A percentile compares a stretch with the other conserved stretches of the same genome.
Evolutionary conservation across 805 yeast genomes (phyloP).

Genomic region (Suhomyces sp.): DNA sequence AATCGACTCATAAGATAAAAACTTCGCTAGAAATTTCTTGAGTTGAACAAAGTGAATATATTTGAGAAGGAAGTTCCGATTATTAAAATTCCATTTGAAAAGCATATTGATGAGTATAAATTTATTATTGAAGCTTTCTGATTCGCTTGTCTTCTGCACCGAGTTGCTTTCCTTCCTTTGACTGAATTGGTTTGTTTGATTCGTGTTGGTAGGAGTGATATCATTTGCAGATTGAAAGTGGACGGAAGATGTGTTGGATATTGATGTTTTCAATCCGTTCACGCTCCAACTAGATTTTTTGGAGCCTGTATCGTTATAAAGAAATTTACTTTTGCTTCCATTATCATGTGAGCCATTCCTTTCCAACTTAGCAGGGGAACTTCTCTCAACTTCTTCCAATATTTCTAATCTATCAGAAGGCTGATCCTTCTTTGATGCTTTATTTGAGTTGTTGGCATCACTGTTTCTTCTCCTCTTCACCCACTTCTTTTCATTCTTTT

Average conservation of each 20-base stretch:
- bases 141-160: too few species aligned
- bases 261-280: too few species aligned
- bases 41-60: constrained; percentile 39
- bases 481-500: constrained; percentile 4
- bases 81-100: constrained; percentile 41
- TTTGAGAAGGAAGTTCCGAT: constrained; percentile 33
- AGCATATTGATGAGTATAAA: constrained; percentile 40
- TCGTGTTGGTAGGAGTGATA: constrained; percentile 9
- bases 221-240: too few species aligned
- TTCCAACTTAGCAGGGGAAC: too few species aligned
- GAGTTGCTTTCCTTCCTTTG: too few species aligned
- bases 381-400: too few species aligned
- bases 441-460: background rate
- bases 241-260: too few species aligned
- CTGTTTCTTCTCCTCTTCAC: background rate
- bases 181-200: too few species aligned
- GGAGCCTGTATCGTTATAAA: too few species aligned
- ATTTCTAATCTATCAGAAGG: too few species aligned
- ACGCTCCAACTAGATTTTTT: constrained; percentile 8
- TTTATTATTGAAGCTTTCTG: constrained; percentile 32
- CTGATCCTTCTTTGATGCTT: constrained; percentile 9
- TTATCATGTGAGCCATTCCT: too few species aligned
- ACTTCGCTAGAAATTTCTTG: constrained; percentile 25
- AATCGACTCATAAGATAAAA: constrained; percentile 36
- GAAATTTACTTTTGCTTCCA: too few species aligned